Evolutionary conservation across 495 filamentous ascomycete genomes (phyloP), one percentile per base, ranked within the genome.

Genomic region (Pseudoneurospora amorphoporcata): DNA sequence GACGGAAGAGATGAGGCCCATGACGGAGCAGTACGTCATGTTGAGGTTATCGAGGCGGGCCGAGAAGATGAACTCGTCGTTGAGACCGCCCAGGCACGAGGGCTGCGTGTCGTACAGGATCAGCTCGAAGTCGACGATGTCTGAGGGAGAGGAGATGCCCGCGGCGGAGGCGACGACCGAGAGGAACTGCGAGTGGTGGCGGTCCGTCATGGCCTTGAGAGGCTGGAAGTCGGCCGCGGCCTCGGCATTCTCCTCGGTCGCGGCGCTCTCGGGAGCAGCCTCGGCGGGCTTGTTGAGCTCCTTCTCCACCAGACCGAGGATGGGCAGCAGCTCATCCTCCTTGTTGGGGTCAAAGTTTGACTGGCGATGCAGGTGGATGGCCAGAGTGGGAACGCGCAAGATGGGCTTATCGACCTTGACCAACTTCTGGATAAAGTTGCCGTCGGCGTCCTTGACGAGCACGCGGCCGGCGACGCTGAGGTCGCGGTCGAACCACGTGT

Each of bases 71-170:
- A 99, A 90, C 82, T 99, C 95, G 76, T 97, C 90, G 78, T 93
- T 91, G 71, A 99, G 79, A 29, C 95, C 95, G 72, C 96, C 96
- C 17, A 98, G 87, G 78, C 89, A 92, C 10, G 94, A 86, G 79
- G 93, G 90, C 75, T 98, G 96, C 4, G 94, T 97, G 79, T 98
- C 95, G 81, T 97, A 99, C 37, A 98, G 89, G 23, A 97, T 89
- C 81, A 98, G 87, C 82, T 99, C 95, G 74, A 99, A 98, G 81
- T 99, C 95, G 69, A 97, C 82, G 23, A 99, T 85, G 69, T 95
- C 89, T 6, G 87, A 83, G 10, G 90, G 84, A 68, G 87, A 81
- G 68, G 87, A 81, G 41, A 90, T 90, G 9, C 86, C 91, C 4
- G 90, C 90, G 77, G 97, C 88, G 68, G 89, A 84, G n/a, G 95